These are phyloP conservation scores for Monosporascus sp. DNA, from an alignment of 2,329 filamentous ascomycete species.

Conservation along the genomic window DNA sequence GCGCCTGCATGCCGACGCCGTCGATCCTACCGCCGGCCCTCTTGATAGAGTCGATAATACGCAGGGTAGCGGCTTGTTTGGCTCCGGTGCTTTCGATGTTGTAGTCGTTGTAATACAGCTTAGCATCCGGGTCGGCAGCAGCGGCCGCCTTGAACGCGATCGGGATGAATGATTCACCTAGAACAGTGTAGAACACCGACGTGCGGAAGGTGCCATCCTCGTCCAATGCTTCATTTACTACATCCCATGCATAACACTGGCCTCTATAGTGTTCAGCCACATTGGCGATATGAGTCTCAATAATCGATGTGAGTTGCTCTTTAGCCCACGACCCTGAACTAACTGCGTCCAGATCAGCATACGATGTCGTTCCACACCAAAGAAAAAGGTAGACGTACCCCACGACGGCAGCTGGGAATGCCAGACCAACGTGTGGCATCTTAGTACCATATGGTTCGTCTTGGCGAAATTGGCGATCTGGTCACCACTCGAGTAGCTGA, in stretches of 20 bases:
- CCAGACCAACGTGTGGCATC: slow-evolving; percentile 52
- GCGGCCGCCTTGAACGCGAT: slow-evolving; percentile 52
- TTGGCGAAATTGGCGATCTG: slow-evolving; percentile 42
- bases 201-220: slow-evolving; percentile 50
- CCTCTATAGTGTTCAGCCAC: slow-evolving; percentile 53
- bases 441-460: slow-evolving; percentile 43
- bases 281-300: slow-evolving; percentile 56
- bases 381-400: slow-evolving; percentile 3
- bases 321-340: slow-evolving; percentile 47
- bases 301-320: slow-evolving; percentile 47
- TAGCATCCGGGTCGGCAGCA: slow-evolving; percentile 47
- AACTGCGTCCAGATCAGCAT: slow-evolving; percentile 15
- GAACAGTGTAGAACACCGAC: slow-evolving; percentile 47
- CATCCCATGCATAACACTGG: slow-evolving; percentile 59
- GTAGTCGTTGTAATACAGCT: slow-evolving; percentile 55
- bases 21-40: slow-evolving; percentile 51
- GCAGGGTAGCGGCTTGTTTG: slow-evolving; percentile 39
- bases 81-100: slow-evolving; percentile 49
- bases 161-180: slow-evolving; percentile 52
- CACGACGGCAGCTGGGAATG: slow-evolving; percentile 11
- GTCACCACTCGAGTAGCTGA: slow-evolving; percentile 55
- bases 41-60: slow-evolving; percentile 41
- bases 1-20: slow-evolving; percentile 57
- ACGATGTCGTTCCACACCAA: not conserved
- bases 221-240: slow-evolving; percentile 58